phyloP scores from a whole-genome alignment of 2,329 filamentous ascomycete genomes.

The Trichoderma aggressivum region DNA sequence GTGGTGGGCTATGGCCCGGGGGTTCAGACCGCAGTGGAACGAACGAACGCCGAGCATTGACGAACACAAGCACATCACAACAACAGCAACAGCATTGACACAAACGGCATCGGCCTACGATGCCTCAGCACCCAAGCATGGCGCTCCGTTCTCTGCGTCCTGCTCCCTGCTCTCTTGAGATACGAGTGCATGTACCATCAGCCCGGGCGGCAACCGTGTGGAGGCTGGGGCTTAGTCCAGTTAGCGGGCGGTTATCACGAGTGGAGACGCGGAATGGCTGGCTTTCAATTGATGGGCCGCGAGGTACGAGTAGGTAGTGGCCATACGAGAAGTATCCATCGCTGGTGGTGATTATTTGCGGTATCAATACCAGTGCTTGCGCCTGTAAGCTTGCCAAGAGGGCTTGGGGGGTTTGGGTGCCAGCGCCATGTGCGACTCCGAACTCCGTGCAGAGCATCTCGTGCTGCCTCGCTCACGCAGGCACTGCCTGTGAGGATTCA shows the following conservation, averaged over 20 bases:
- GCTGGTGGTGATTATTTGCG: slow-evolving; percentile 2
- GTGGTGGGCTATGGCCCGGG: slow-evolving; percentile 8
- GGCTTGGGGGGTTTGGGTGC: background rate
- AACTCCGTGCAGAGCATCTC: slow-evolving; percentile 1
- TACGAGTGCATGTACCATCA: slow-evolving; percentile 14
- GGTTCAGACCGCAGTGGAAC: slow-evolving; percentile 10
- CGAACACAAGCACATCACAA: background rate
- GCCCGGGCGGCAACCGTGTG: slow-evolving; percentile 17
- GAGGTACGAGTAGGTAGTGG: background rate
- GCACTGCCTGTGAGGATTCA: background rate
- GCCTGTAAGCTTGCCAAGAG: slow-evolving; percentile 10
- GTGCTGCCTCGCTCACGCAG: background rate
- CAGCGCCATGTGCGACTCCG: background rate
- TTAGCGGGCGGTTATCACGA: slow-evolving; percentile 17
- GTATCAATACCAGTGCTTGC: background rate
- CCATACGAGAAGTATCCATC: slow-evolving; percentile 14
- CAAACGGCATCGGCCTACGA: background rate
- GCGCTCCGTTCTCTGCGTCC: background rate
- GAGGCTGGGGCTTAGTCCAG: slow-evolving; percentile 18
- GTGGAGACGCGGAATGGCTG: slow-evolving; percentile 11
- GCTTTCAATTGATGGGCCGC: background rate
- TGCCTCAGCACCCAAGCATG: slow-evolving; percentile 1
- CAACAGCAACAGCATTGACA: background rate
- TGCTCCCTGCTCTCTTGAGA: background rate
- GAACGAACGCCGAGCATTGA: slow-evolving; percentile 5